Percentiles rank a stretch among this genome's conserved stretches.
phyloP scores from a whole-genome alignment of 2,329 filamentous ascomycete genomes.

The Aspergillus arachidicola region DNA sequence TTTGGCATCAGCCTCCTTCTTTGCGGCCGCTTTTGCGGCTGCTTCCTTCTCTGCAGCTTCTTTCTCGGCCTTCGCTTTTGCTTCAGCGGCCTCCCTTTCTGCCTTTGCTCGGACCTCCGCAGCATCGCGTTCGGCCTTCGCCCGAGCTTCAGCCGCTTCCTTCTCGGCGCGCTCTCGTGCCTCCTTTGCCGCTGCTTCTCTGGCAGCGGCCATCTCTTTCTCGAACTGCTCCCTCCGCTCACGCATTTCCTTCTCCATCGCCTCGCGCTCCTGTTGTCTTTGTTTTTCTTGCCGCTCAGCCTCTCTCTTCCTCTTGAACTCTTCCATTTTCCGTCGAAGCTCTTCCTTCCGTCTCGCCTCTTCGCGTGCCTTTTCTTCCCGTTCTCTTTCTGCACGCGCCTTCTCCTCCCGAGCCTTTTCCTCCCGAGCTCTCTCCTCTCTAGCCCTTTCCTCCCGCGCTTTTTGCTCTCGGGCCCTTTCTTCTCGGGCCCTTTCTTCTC shows the following conservation, averaged over 20 bases:
- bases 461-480: not conserved
- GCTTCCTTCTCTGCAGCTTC: slow-evolving; percentile 70
- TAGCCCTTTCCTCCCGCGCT: not conserved
- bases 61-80: slow-evolving; percentile 38
- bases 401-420: not conserved
- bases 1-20: slow-evolving; percentile 42
- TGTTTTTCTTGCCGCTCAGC: slow-evolving; percentile 42
- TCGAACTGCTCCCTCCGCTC: slow-evolving; percentile 45
- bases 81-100: slow-evolving; percentile 32
- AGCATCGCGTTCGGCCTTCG: slow-evolving; percentile 35
- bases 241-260: slow-evolving; percentile 42
- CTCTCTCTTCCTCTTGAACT: slow-evolving; percentile 39
- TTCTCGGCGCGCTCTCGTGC: slow-evolving; percentile 34
- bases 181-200: slow-evolving; percentile 25
- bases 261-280: slow-evolving; percentile 42
- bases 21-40: slow-evolving; percentile 38
- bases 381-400: not conserved
- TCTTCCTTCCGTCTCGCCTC: slow-evolving; percentile 41
- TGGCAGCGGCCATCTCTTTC: slow-evolving; percentile 38
- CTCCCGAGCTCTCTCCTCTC: not conserved
- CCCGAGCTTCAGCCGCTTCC: slow-evolving; percentile 38
- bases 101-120: slow-evolving; percentile 27
- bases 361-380: slow-evolving; percentile 31
- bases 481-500: not conserved
- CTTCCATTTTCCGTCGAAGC: slow-evolving; percentile 41